phyloP scores from a whole-genome alignment of 2,329 filamentous ascomycete species.

The Tricladium varicosporioides region DNA sequence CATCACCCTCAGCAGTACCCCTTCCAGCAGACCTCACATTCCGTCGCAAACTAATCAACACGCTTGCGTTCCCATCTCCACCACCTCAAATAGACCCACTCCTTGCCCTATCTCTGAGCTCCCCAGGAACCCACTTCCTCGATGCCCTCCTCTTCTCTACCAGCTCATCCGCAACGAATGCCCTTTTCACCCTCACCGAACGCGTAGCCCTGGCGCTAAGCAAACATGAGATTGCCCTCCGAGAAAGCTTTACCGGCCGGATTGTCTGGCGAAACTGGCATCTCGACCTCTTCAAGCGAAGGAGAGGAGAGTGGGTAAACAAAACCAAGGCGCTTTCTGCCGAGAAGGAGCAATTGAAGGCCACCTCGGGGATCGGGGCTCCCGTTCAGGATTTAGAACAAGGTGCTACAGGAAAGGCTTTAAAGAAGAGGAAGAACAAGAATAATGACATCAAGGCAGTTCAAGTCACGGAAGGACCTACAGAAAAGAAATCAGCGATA shows the following conservation, averaged over 20 bases:
- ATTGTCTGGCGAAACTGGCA: conserved; percentile 74
- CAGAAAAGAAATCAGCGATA: conserved; percentile 27
- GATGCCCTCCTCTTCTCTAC: conserved; percentile 57
- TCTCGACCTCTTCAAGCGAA: conserved; percentile 68
- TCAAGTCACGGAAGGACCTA: conserved; percentile 9
- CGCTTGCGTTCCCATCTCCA: conserved; percentile 44
- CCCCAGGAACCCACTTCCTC: conserved; percentile 64
- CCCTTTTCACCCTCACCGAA: conserved; percentile 64
- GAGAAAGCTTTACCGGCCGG: conserved; percentile 63
- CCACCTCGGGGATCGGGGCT: not conserved
- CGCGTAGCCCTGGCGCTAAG: conserved; percentile 62
- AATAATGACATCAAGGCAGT: conserved; percentile 5
- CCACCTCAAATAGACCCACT: conserved; percentile 14
- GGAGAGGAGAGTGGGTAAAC: conserved; percentile 61
- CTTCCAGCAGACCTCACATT: conserved; percentile 59
- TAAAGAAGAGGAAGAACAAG: conserved; percentile 12
- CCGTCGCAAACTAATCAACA: conserved; percentile 60
- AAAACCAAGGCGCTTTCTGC: conserved; percentile 45
- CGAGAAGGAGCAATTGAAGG: not conserved
- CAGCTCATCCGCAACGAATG: conserved; percentile 10
- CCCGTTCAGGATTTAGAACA: not conserved
- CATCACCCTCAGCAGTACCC: conserved; percentile 45
- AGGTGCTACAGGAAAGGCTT: not conserved
- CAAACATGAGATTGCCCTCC: conserved; percentile 55
- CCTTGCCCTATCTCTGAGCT: conserved; percentile 47